phyloP scores from a whole-genome alignment of 306 rosid genomes.

The Potentilla sterilis region DNA sequence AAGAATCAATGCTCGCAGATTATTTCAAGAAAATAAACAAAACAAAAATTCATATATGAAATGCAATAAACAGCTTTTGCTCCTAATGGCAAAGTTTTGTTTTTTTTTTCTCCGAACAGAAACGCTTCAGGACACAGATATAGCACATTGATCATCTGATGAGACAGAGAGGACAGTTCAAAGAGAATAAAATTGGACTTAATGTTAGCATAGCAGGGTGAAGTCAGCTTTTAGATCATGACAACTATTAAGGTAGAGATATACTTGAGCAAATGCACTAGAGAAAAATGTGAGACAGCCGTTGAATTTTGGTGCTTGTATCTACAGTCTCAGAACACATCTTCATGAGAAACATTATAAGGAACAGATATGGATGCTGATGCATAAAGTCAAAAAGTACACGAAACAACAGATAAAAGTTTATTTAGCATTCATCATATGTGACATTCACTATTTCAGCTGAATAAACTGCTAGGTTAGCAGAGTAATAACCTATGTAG shows the following conservation, averaged over 20 bases:
- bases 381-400: background rate
- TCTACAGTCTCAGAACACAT: background rate
- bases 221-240: background rate
- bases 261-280: background rate
- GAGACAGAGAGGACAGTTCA: background rate
- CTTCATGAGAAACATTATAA: background rate
- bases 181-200: background rate
- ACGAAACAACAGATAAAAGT: background rate
- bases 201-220: background rate
- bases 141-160: background rate
- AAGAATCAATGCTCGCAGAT: background rate
- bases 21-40: background rate
- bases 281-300: background rate
- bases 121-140: background rate
- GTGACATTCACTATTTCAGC: background rate
- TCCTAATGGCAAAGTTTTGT: background rate
- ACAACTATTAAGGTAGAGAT: background rate
- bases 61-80: background rate
- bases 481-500: background rate
- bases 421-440: background rate
- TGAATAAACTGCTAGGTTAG: conserved; percentile 1
- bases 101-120: background rate
- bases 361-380: background rate
- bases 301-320: background rate
- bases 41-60: background rate